phyloP scores from a whole-genome alignment of 306 rosid genomes.

The Pachyrhizus erosus region DNA sequence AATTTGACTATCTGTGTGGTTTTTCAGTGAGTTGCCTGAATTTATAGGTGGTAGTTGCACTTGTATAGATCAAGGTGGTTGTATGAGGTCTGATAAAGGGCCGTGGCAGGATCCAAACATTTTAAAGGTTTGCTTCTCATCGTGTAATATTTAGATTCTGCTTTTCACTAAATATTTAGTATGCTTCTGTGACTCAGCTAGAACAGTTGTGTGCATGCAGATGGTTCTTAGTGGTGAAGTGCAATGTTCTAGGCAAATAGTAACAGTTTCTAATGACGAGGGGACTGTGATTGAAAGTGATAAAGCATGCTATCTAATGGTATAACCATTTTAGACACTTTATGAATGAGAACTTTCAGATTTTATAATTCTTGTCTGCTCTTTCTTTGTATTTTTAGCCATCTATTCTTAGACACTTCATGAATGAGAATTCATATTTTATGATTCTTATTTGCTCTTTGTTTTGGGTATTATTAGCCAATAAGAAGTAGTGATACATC shows the following conservation, averaged over 20 bases:
- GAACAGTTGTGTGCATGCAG: conserved; percentile 52
- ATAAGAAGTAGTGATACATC: conserved; percentile 89
- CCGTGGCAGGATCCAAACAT: conserved; percentile 89
- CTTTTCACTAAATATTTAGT: conserved; percentile 18
- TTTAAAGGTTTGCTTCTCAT: conserved; percentile 65
- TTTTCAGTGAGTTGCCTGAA: conserved; percentile 86
- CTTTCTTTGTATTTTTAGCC: conserved; percentile 36
- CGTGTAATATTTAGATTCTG: conserved; percentile 16
- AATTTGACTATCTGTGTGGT: conserved; percentile 37
- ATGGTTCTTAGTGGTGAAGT: conserved; percentile 81
- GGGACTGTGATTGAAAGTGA: conserved; percentile 67
- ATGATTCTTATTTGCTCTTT: conserved; percentile 33
- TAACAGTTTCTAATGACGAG: conserved; percentile 65
- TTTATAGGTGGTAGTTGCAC: conserved; percentile 87
- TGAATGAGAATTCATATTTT: conserved; percentile 27
- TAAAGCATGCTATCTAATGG: conserved; percentile 62
- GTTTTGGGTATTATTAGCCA: conserved; percentile 49
- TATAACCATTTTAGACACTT: conserved; percentile 43
- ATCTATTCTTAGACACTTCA: conserved; percentile 21
- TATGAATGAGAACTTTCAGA: conserved; percentile 28
- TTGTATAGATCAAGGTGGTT: conserved; percentile 79
- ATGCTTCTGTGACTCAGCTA: conserved; percentile 35
- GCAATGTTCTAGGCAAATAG: conserved; percentile 70
- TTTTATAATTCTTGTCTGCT: conserved; percentile 25
- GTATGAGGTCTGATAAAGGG: conserved; percentile 90